Evolutionary conservation across 306 rosid species (phyloP).

Genomic region (Spatholobus suberectus): DNA sequence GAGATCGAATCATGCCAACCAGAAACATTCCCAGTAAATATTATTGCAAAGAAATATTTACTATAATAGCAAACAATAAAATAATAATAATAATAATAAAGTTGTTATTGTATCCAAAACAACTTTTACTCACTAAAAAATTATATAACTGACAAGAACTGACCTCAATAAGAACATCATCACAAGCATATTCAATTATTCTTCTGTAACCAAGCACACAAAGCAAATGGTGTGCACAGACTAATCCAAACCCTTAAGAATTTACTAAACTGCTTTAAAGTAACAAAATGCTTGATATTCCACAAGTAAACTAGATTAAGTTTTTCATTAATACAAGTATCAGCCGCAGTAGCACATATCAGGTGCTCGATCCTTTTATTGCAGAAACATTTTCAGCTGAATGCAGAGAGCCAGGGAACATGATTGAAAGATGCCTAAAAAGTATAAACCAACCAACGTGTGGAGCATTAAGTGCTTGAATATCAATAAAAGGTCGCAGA

Average conservation of each 20-base stretch:
- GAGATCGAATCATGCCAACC: not conserved
- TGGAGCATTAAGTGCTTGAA: not conserved
- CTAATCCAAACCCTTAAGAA: not conserved
- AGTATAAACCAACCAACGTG: not conserved
- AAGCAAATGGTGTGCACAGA: not conserved
- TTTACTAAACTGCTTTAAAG: not conserved
- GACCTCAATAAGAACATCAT: not conserved
- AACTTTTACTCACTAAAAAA: not conserved
- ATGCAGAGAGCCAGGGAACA: slow-evolving; percentile 11
- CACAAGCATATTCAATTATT: slow-evolving; percentile 4
- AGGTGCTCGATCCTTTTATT: slow-evolving; percentile 2
- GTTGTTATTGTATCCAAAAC: not conserved
- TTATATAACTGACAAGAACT: slow-evolving; percentile 1
- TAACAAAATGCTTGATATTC: slow-evolving; percentile 5
- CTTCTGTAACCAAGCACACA: not conserved
- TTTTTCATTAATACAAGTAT: slow-evolving; percentile 16
- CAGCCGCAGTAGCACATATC: not conserved
- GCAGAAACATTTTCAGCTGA: slow-evolving; percentile 17
- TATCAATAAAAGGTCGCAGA: not conserved
- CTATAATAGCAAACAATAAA: not conserved
- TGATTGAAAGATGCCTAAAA: slow-evolving; percentile 5
- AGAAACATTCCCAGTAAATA: not conserved
- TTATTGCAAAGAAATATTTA: not conserved
- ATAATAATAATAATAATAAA: not conserved
- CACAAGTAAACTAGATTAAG: not conserved